Percentiles rank a stretch among this genome's conserved stretches.
Conservation (phyloP, 2,329 filamentous ascomycete genomes). For the Arthrinium phaeospermum region DNA sequence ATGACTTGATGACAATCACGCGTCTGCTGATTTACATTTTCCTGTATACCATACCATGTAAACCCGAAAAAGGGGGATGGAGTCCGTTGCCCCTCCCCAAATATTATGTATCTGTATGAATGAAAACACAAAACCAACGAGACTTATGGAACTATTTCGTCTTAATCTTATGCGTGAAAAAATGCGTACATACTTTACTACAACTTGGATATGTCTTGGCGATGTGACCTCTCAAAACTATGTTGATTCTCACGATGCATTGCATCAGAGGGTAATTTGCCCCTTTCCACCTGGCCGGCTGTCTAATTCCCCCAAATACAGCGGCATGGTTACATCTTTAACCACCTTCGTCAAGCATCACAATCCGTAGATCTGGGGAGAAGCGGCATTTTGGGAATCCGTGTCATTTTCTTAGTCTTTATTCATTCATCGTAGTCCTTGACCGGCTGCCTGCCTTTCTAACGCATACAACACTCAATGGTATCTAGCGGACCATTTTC, state of each 20-base stretch:
- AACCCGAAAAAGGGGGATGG: neutral
- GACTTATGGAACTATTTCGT: neutral
- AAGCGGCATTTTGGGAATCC: neutral
- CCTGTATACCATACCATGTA: neutral
- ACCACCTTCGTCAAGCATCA: neutral
- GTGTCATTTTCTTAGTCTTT: neutral
- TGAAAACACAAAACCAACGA: neutral
- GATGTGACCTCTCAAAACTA: neutral
- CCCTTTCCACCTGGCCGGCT: neutral
- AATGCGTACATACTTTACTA: no score
- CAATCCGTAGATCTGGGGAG: neutral
- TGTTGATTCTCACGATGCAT: no score
- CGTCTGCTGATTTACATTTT: neutral
- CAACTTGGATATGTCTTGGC: neutral
- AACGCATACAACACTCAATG: constrained; percentile 8
- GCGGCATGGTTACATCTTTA: neutral
- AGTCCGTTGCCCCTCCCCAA: neutral
- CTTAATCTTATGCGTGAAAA: neutral
- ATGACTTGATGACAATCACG: neutral
- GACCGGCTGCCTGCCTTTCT: neutral
- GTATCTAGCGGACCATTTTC: constrained; percentile 11
- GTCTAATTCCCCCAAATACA: neutral
- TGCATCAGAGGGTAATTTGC: neutral
- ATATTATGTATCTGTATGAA: neutral
- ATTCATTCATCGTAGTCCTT: neutral